A percentile compares a stretch with the other conserved stretches of the same genome.
Evolutionary conservation across 176 grass and related monocot species (phyloP).

Genomic region (Poa annua): DNA sequence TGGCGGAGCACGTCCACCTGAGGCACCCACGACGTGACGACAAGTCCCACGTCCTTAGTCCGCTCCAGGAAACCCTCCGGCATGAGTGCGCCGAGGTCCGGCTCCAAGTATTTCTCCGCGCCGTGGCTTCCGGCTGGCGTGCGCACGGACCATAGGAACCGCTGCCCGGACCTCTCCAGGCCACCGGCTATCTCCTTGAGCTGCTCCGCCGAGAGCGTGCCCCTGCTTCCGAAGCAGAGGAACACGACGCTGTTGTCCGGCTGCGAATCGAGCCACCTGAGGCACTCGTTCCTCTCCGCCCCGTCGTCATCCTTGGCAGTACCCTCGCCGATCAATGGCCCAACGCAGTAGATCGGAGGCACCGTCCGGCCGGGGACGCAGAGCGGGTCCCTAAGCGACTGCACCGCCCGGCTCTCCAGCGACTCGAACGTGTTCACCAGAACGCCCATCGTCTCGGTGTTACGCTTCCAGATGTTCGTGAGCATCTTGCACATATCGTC

Average conservation of each 20-base stretch:
- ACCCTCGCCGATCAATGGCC: background rate
- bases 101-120: background rate
- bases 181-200: slow-evolving; percentile 35
- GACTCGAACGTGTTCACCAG: too few species aligned
- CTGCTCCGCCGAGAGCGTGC: slow-evolving; percentile 17
- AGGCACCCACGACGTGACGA: slow-evolving; percentile 52
- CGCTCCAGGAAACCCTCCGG: slow-evolving; percentile 48
- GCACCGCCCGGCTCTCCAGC: too few species aligned
- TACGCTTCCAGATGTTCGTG: background rate
- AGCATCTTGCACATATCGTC: background rate
- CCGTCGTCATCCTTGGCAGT: background rate
- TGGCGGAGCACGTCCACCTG: slow-evolving; percentile 50
- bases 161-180: slow-evolving; percentile 32
- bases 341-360: slow-evolving; percentile 9
- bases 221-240: slow-evolving; percentile 47
- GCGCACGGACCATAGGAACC: slow-evolving; percentile 30
- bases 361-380: background rate
- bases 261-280: background rate
- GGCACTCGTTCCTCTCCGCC: background rate
- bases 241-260: background rate
- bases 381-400: too few species aligned
- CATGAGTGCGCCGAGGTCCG: slow-evolving; percentile 32
- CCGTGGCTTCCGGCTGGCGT: background rate
- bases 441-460: too few species aligned
- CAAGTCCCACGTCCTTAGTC: slow-evolving; percentile 20